Conservation (phyloP, 371 early-diverging fungal genomes). For the Mortierella polycephala region DNA sequence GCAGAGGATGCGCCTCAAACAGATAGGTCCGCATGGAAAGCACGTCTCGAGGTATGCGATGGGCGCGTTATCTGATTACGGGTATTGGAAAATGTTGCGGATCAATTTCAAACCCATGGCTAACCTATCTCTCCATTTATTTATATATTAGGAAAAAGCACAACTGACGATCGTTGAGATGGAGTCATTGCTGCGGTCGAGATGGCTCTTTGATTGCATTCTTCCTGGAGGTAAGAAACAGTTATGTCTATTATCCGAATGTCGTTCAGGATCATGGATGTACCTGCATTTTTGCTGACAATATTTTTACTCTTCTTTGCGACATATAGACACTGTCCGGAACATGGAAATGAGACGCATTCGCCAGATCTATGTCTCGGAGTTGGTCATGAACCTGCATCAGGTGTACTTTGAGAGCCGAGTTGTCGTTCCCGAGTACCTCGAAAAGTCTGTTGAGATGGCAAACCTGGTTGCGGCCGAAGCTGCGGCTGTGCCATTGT, state of each 20-base stretch:
- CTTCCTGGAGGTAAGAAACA: conserved; percentile 29
- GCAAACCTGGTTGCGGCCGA: conserved; percentile 45
- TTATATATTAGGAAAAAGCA: conserved; percentile 17
- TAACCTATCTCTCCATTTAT: neutral
- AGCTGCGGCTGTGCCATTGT: conserved; percentile 24
- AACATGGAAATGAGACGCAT: conserved; percentile 31
- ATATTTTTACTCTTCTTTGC: neutral
- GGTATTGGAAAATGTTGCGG: neutral
- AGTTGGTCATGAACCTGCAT: conserved; percentile 47
- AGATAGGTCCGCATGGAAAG: conserved; percentile 20
- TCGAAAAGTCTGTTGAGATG: conserved; percentile 38
- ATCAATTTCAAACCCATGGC: neutral
- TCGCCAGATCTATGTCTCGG: conserved; percentile 48
- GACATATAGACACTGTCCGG: conserved; percentile 22
- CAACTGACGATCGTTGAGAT: conserved; percentile 21
- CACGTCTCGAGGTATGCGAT: conserved; percentile 17
- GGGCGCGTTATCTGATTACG: neutral
- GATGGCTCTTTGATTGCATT: conserved; percentile 45
- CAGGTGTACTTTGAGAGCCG: conserved; percentile 37
- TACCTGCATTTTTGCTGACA: neutral
- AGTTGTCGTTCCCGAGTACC: conserved; percentile 19
- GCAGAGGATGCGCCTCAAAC: neutral
- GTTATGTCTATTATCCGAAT: too few species aligned
- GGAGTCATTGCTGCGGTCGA: conserved; percentile 27
- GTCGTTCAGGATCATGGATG: neutral